Conservation (phyloP, 169 alveolate species). For the Eimeria sp. region DNA sequence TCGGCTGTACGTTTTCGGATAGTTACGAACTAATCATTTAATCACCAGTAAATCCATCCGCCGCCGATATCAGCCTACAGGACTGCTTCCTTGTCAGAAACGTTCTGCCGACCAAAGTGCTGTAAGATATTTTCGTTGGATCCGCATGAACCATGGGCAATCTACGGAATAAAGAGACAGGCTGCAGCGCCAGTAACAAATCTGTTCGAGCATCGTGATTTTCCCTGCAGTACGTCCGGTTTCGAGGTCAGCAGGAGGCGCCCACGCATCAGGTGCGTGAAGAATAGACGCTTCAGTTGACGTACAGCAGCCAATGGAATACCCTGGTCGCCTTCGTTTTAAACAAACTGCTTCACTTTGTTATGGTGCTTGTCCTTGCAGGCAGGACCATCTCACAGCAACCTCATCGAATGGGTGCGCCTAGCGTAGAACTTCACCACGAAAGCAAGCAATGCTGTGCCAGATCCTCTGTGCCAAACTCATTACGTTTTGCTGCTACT, state of each 20-base stretch:
- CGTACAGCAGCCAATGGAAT: neutral
- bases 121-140: neutral
- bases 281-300: neutral
- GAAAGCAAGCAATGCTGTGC: neutral
- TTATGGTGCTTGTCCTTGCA: neutral
- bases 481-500: neutral
- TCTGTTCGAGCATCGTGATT: neutral
- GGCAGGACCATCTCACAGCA: neutral
- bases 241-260: neutral
- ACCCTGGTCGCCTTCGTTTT: neutral
- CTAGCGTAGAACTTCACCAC: neutral
- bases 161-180: neutral
- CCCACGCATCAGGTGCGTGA: neutral
- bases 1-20: neutral
- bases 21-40: neutral
- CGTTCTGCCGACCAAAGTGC: neutral
- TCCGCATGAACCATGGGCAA: neutral
- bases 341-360: neutral
- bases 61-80: neutral
- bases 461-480: neutral
- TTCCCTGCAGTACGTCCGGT: neutral
- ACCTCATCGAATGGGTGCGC: neutral
- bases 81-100: neutral
- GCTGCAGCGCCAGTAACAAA: neutral
- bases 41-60: neutral